Evolutionary conservation across 805 yeast genomes (phyloP).

Genomic region (Wickerhamomyces mucosus): DNA sequence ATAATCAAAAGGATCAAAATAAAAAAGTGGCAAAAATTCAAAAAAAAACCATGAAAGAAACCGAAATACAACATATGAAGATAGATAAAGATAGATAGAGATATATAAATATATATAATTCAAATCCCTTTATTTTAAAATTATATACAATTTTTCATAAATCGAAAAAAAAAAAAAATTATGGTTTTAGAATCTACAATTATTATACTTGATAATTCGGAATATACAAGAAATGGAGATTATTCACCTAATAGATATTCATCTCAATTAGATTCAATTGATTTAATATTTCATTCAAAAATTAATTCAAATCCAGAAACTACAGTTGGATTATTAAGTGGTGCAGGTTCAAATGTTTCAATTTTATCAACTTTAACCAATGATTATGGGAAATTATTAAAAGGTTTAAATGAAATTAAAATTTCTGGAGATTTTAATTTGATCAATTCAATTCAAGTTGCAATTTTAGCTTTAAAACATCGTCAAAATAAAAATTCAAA

Average conservation of each 20-base stretch:
- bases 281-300: constrained; percentile 76
- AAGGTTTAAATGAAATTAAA: constrained; percentile 74
- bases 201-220: constrained; percentile 92
- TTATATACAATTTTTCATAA: too few species aligned
- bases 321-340: constrained; percentile 84
- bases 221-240: constrained; percentile 93
- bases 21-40: too few species aligned
- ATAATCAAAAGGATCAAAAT: too few species aligned
- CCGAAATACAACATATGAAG: too few species aligned
- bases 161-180: too few species aligned
- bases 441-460: constrained; percentile 83
- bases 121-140: too few species aligned
- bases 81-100: too few species aligned
- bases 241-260: constrained; percentile 80
- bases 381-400: constrained; percentile 76
- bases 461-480: constrained; percentile 87
- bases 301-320: constrained; percentile 86
- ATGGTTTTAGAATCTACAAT: constrained; percentile 97
- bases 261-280: constrained; percentile 88
- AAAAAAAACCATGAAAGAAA: too few species aligned
- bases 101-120: too few species aligned
- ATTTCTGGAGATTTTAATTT: constrained; percentile 64
- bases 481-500: constrained; percentile 90
- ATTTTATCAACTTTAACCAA: constrained; percentile 85
- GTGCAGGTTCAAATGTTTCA: constrained; percentile 78